Conservation (phyloP, 2,329 filamentous ascomycete species). For the Apiospora kogelbergensis region DNA sequence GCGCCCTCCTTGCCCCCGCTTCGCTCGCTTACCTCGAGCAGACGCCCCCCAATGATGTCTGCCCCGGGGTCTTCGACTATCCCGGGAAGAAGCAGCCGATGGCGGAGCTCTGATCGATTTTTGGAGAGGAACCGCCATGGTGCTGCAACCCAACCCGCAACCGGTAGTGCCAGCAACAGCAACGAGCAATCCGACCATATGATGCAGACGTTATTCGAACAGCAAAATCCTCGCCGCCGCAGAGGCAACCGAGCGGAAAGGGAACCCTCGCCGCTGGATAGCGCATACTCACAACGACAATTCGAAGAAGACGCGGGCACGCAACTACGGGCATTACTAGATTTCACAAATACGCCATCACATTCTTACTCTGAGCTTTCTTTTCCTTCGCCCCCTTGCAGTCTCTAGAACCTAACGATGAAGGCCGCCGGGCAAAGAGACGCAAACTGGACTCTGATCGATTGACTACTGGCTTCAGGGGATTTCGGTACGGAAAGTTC, state of each 20-base stretch:
- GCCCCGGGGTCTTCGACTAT: conserved; percentile 19
- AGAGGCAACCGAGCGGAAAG: neutral
- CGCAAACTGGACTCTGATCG: conserved; percentile 69
- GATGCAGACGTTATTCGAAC: conserved; percentile 9
- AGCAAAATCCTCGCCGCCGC: conserved; percentile 5
- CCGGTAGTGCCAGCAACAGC: neutral
- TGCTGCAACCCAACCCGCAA: neutral
- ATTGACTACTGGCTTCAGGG: conserved; percentile 46
- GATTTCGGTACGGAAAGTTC: conserved; percentile 79
- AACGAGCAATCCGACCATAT: neutral
- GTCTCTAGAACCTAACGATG: conserved; percentile 26
- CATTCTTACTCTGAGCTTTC: conserved; percentile 24
- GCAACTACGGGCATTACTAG: conserved; percentile 24
- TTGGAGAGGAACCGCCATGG: conserved; percentile 11
- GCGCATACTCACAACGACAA: conserved; percentile 1
- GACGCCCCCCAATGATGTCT: conserved; percentile 24
- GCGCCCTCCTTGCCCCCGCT: conserved; percentile 37
- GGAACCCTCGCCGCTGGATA: neutral
- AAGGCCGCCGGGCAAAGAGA: conserved; percentile 59
- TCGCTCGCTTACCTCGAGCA: conserved; percentile 32
- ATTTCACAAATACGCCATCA: conserved; percentile 22
- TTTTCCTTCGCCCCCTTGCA: conserved; percentile 26
- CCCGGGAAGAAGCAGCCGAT: conserved; percentile 18
- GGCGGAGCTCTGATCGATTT: conserved; percentile 22
- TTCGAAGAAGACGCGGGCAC: conserved; percentile 21